Base-by-base conservation (phyloP, 2,329 filamentous ascomycete genomes). In the Bipolaris cookei region DNA sequence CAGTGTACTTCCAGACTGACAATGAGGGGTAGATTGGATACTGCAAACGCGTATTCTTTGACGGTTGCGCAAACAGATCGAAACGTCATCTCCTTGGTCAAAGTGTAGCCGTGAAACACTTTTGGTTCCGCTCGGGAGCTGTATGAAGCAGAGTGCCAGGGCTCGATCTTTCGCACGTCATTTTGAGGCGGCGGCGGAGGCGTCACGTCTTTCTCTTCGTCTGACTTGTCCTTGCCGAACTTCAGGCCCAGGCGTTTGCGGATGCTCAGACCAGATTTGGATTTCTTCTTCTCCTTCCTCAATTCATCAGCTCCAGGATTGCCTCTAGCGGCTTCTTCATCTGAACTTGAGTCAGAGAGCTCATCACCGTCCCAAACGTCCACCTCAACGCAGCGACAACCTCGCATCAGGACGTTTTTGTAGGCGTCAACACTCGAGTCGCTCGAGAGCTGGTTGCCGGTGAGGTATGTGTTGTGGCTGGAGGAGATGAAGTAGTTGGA, bases 401-500 rank as follows among this genome's bases (percentile, higher is more conserved):
- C 90, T 49, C 87, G 84, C 34, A 85, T 81, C 11, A 97, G 85
- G 11, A 90, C 90, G 71, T 88, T 86, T 65, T 84, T 89, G 77
- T 97, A 97, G 11, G 89, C 87, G 54, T 92, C 87, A 0, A 89
- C 86, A 25, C 89, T 92, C 58, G 90, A 89, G 58, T 87, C 86
- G 44, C 91, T 92, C 58, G 86, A 88, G 38, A 95, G 82, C 76
- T 97, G 94, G 68, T 96, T 92, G 2, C 93, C 93, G 1, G 88
- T 88, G 39, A 97, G 81, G 74, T 97, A 97, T 0, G 93, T 97
- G 74, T 97, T 97, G 80, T 97, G 93, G 71, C 92, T 97, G 65
- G 91, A 96, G 61, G 89, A 96, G 74, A 97, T 93, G 76, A 92
- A 97, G 79, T 97, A 97, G 73, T 96, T 92, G 44, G 89, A 91